Conservation (phyloP, 768 basidiomycete genomes). For the Naganishia randhawae region DNA sequence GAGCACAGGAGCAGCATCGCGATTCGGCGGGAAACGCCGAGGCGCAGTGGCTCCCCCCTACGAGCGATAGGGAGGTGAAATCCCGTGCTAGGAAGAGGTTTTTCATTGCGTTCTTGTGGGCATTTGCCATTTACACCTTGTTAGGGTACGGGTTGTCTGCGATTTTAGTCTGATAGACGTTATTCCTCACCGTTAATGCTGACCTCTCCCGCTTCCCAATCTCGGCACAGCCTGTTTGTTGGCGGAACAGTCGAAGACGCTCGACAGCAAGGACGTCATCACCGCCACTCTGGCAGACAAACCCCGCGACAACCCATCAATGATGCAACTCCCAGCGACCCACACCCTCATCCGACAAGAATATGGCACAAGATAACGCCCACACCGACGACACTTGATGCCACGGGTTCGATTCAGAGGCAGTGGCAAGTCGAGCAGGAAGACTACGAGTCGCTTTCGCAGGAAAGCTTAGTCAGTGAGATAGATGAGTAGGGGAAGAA, state of each 20-base stretch:
- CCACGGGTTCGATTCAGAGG: not conserved
- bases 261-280: not conserved
- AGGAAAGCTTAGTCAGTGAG: not conserved
- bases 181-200: not conserved
- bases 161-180: not conserved
- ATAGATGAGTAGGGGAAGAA: not conserved
- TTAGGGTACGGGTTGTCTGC: not conserved
- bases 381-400: not conserved
- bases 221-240: constrained; percentile 10
- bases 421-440: not conserved
- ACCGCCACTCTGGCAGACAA: constrained; percentile 9
- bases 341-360: constrained; percentile 11
- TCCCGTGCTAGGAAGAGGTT: constrained; percentile 26
- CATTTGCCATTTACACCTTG: constrained; percentile 14
- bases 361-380: constrained; percentile 13
- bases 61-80: constrained; percentile 11
- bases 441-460: not conserved
- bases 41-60: constrained; percentile 16
- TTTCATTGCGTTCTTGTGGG: constrained; percentile 23
- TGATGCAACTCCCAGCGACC: not conserved
- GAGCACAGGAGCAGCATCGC: not conserved
- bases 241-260: constrained; percentile 25
- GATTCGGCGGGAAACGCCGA: not conserved
- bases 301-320: constrained; percentile 5
- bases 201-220: not conserved